Evolutionary conservation across 23 red algal species (phyloP), one percentile per base, ranked within the genome.

Genomic region (Cyanidiococcus yangmingshanensis): DNA sequence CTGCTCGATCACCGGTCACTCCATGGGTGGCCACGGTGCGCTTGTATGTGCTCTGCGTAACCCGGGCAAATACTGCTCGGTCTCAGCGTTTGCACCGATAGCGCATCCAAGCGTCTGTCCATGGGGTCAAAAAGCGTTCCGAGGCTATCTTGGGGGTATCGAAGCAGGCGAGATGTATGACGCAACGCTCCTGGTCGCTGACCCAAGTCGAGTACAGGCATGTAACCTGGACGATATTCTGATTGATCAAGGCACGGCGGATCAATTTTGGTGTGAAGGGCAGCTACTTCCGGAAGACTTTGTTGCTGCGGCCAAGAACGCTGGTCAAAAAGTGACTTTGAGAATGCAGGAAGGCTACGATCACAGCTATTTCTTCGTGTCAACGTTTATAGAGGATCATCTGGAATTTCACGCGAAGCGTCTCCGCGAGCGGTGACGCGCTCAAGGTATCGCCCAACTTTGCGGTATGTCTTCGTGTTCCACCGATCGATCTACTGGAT

Each of bases 21-120:
- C 93, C 33, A 97, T 97, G 93, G 93, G 93, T 59, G 93, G 93
- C 0, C 89, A 91, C 80, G 93, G 93, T 24, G 93, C 93, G 30
- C 75, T 97, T 59, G 76, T 41, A 29, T 58, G 86, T 63, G 93
- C 87, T 7, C 74, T 91, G n/a, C 68, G 85, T 50, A 76, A 86
- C 34, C 93, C 85, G 3, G 75, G 77, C 27, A 27, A 50, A 58
- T 97, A 82, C 76, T 45, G 54, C 26, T 76, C 79, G 24, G 93
- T 89, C 50, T 89, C 84, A 2, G 93, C 93, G 38, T 97, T 97
- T 85, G 85, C 93, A 40, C 93, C 93, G 38, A 88, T 97, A 3
- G 58, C 79, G 15, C 82, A 97, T 76, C 93, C 93, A 38, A 54
- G 75, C 50, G 57, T 68, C 2, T 90, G 87, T 59, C 82, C 85